phyloP scores from a whole-genome alignment of 257 asterid genomes.

The Ballota nigra region DNA sequence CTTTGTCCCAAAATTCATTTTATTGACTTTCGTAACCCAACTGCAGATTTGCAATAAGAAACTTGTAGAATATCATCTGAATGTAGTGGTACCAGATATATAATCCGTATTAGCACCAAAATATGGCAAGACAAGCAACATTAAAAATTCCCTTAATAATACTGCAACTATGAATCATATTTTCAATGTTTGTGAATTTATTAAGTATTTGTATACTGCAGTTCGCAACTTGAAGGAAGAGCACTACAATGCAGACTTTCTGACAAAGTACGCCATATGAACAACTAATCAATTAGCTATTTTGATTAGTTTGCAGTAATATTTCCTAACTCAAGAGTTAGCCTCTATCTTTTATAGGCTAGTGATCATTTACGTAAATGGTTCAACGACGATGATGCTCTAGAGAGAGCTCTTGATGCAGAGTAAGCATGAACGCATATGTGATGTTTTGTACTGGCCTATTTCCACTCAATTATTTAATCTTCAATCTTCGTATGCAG shows the following conservation, averaged over 20 bases:
- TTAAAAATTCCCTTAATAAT: background rate
- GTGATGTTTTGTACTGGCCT: background rate
- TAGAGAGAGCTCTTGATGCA: slow-evolving; percentile 84
- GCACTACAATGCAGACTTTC: slow-evolving; percentile 74
- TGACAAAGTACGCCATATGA: slow-evolving; percentile 64
- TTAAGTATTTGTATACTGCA: slow-evolving; percentile 28
- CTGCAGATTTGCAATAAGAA: background rate
- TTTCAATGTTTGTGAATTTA: background rate
- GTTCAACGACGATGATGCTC: slow-evolving; percentile 84
- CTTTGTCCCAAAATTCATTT: background rate
- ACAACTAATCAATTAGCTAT: background rate
- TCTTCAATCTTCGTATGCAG: slow-evolving; percentile 31
- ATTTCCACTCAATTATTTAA: background rate
- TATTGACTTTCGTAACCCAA: background rate
- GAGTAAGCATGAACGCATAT: slow-evolving; percentile 49
- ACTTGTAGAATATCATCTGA: background rate
- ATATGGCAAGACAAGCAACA: background rate
- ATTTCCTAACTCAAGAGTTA: background rate
- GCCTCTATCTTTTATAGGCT: slow-evolving; percentile 52
- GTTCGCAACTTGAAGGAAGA: slow-evolving; percentile 91
- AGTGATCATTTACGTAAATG: slow-evolving; percentile 60
- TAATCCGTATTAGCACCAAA: background rate
- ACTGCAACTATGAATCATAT: background rate
- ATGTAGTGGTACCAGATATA: background rate
- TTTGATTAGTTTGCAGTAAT: background rate